Evolutionary conservation across 805 yeast species (phyloP), one percentile per base, ranked within the genome.

Genomic region (Ogataea ramenticola): DNA sequence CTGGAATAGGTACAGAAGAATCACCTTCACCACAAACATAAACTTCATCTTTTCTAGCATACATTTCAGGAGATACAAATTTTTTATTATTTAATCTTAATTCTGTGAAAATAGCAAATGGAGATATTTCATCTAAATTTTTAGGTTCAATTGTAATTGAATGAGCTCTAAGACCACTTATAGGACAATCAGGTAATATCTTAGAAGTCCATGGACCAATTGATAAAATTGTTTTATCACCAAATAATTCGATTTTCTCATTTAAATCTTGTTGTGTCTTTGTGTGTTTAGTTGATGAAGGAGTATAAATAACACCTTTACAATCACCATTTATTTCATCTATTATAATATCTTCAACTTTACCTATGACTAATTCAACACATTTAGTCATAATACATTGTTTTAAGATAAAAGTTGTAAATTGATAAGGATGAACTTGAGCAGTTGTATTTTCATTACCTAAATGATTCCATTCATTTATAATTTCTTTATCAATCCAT

Each of bases 11-110:
- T 22, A 86, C 95, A 19, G 84, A 74, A 1, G 95, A 81, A 57
- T 89, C 97, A 39, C 96, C 96, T 64, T 93, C 99, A 38, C 99
- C 98, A 66, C 98, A 91, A 2, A 93, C 93, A 56, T 90, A 91
- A 36, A 91, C 93, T 64, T 93, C 99, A 64, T 91, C 96, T 55
- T 81, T 83, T 60, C 99, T 76, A 9, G 98, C 96, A 62, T 91
- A 91, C 49, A 93, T 80, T 60, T 91, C 99, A 0, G 99, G 99
- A 2, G 95, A 79, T 21, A 86, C 90, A 62, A 81, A 85, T 38
- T 79, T 74, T 36, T 70, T 70, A 20, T 73, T 68, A n/a, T 75
- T 77, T n/a, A 86, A 68, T 56, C 81, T 81, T 48, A 91, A 71
- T 63, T 93, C 98, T 7, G 98, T 88, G 68, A 91, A 93, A 35